Percentiles rank a stretch among this genome's conserved stretches.
phyloP scores from a whole-genome alignment of 176 grass and related monocot genomes.

The Aegilops longissima region DNA sequence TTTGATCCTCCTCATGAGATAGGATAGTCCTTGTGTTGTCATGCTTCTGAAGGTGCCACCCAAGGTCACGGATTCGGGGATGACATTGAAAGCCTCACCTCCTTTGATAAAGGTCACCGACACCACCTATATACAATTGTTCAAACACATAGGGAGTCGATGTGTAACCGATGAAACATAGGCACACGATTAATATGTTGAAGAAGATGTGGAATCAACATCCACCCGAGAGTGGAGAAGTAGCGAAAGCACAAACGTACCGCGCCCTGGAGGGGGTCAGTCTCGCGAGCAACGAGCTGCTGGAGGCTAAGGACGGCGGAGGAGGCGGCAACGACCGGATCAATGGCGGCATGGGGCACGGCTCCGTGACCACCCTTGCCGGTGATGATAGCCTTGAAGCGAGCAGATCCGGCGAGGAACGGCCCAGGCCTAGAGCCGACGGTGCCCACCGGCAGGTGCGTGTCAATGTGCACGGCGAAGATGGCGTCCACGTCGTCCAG shows the following conservation, averaged over 20 bases:
- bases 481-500: conserved; percentile 29
- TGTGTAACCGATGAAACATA: too few relatives aligned
- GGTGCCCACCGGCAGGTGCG: not conserved
- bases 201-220: too few relatives aligned
- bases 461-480: conserved; percentile 47
- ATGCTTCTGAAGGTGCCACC: not conserved
- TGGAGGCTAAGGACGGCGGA: conserved; percentile 47
- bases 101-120: not conserved
- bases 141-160: too few relatives aligned
- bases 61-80: not conserved
- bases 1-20: not conserved
- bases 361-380: not conserved
- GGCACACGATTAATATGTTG: too few relatives aligned
- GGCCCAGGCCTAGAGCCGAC: conserved; percentile 32
- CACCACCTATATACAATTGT: not conserved
- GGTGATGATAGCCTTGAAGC: not conserved
- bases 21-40: not conserved
- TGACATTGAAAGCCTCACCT: not conserved
- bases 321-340: conserved; percentile 42
- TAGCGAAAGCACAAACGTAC: not conserved
- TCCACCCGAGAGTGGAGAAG: too few relatives aligned
- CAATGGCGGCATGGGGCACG: conserved; percentile 37
- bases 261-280: conserved; percentile 51
- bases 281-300: conserved; percentile 47
- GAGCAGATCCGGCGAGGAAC: not conserved